phyloP scores from a whole-genome alignment of 345 rosid species.

The Dipteronia sinensis region DNA sequence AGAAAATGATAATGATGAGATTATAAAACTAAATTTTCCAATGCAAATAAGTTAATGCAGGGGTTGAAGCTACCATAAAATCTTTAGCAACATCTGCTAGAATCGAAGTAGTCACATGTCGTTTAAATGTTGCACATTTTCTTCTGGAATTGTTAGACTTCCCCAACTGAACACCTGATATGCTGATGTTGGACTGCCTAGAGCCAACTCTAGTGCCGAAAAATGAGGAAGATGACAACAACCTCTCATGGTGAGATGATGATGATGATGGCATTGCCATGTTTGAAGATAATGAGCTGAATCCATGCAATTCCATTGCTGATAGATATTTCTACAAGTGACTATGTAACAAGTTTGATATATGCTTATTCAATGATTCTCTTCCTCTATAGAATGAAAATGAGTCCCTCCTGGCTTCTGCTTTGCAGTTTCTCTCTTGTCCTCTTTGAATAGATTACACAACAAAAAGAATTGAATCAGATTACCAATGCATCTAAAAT shows the following conservation, averaged over 20 bases:
- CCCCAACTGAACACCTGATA: conserved; percentile 30
- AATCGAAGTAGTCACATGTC: conserved; percentile 34
- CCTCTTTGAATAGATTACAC: conserved; percentile 13
- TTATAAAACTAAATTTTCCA: background rate
- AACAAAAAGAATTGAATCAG: conserved; percentile 13
- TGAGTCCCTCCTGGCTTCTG: conserved; percentile 9
- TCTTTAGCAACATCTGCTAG: conserved; percentile 61
- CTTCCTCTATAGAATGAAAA: conserved; percentile 18
- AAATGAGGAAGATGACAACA: conserved; percentile 37
- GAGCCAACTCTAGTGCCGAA: conserved; percentile 28
- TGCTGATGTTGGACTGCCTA: conserved; percentile 19
- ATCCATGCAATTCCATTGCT: conserved; percentile 18
- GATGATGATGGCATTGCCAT: conserved; percentile 23
- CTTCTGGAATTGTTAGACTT: conserved; percentile 24
- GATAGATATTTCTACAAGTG: background rate
- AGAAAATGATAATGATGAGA: background rate
- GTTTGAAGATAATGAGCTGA: conserved; percentile 23
- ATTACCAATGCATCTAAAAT: conserved; percentile 9
- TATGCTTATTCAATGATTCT: conserved; percentile 9
- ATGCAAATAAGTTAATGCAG: background rate
- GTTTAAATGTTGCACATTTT: conserved; percentile 24
- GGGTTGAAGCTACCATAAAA: conserved; percentile 41
- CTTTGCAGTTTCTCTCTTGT: conserved; percentile 10
- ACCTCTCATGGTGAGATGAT: conserved; percentile 24
- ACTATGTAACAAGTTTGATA: background rate